Base-by-base conservation (phyloP, 164 flowering plant species). In the Chimonanthus salicifolius region DNA sequence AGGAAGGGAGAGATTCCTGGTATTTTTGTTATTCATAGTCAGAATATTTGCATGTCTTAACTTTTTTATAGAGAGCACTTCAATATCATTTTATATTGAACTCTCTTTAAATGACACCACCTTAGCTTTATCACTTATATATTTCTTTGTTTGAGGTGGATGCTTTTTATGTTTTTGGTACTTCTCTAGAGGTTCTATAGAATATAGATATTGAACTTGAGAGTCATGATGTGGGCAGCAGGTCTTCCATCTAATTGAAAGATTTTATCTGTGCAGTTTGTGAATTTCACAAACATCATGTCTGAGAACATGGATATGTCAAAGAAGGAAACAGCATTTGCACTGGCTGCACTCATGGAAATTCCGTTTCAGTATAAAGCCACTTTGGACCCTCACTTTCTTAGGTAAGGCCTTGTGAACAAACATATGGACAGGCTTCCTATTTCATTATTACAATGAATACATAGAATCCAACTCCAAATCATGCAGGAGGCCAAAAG, bases 351-450 rank as follows among this genome's bases (percentile, higher is more conserved):
- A 8, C 75, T 90, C 72, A 90, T 90, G 95, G 95, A 90, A 79
- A 90, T 90, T 67, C 95, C 95, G 49, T 82, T 88, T 65, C 95
- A 90, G 75, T 90, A 90, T 62, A 88, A 87, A 78, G 95, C 95
- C 51, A 85, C 95, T 60, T 21, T 87, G 51, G 92, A 87, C 72
- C 88, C 83, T 67, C 74, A 80, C 33, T 62, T 90, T 73, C 73
- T 85, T 67, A 91, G 92, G 91, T 88, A 86, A 74, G 5, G 45
- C 58, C 44, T 50, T 21, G 16, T 33, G 10, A 21, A 8, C 46
- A 6, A 43, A 70, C 11, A 51, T 16, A 33, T n/a, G 49, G n/a
- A 15, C 49, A 51, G 18, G 18, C 6, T 10, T 10, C 58, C 16
- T 47, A 49, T 49, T 20, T 68, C 21, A 5, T 48, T 13, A 46